phyloP scores from a whole-genome alignment of 1,284 basidiomycete species.

The Leucoagaricus sp. region DNA sequence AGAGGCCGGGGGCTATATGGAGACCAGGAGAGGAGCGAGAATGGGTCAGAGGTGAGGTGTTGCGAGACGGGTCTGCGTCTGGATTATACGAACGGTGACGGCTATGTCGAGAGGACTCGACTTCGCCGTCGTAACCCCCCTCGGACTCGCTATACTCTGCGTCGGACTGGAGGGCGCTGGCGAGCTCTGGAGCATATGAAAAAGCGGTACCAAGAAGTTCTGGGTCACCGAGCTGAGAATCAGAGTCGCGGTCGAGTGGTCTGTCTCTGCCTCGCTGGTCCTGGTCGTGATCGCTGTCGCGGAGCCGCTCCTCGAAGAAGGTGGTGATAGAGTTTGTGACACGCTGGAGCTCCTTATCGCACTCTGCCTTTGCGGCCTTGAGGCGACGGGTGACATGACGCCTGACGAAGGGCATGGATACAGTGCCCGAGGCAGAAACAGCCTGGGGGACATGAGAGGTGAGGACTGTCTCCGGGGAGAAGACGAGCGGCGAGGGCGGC shows the following conservation, averaged over 20 bases:
- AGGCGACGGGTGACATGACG: conserved; percentile 93
- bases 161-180: conserved; percentile 58
- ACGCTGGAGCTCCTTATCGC: conserved; percentile 92
- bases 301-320: conserved; percentile 90
- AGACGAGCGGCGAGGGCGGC: conserved; percentile 75
- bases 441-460: conserved; percentile 45
- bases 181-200: conserved; percentile 53
- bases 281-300: conserved; percentile 69
- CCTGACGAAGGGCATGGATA: conserved; percentile 89
- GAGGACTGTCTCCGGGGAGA: conserved; percentile 64
- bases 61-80: conserved; percentile 38
- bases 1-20: conserved; percentile 59
- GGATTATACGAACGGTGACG: conserved; percentile 77
- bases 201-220: conserved; percentile 63
- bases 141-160: conserved; percentile 70
- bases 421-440: conserved; percentile 65
- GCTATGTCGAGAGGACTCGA: conserved; percentile 64
- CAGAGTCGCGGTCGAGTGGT: conserved; percentile 52
- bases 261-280: conserved; percentile 61
- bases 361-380: conserved; percentile 91
- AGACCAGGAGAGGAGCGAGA: conserved; percentile 55
- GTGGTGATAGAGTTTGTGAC: conserved; percentile 92
- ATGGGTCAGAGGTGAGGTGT: conserved; percentile 50
- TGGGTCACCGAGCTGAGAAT: conserved; percentile 52
- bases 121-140: conserved; percentile 77